Evolutionary conservation across 768 basidiomycete species (phyloP).

Genomic region (Pisolithus tinctorius): DNA sequence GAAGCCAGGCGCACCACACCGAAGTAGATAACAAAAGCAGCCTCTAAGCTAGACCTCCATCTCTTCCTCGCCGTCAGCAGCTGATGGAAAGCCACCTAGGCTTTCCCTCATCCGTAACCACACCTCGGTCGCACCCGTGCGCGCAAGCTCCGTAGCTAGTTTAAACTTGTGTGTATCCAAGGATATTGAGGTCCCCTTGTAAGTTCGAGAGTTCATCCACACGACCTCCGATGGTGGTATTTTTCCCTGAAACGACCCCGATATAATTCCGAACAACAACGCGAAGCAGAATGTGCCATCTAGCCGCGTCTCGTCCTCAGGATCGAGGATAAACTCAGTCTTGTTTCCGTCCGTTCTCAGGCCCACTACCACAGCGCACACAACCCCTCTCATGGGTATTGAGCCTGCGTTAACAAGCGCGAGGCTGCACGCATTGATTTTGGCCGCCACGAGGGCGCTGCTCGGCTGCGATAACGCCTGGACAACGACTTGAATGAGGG

Average conservation of each 20-base stretch:
- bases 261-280: constrained; percentile 41
- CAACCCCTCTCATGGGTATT: constrained; percentile 68
- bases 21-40: no score
- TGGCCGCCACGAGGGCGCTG: constrained; percentile 48
- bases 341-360: constrained; percentile 13
- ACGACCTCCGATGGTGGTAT: constrained; percentile 23
- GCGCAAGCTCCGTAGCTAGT: constrained; percentile 44
- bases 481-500: constrained; percentile 71
- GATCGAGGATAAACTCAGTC: constrained; percentile 43
- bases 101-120: constrained; percentile 44
- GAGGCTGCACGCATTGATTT: constrained; percentile 65
- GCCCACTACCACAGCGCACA: constrained; percentile 61
- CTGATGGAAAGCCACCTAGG: constrained; percentile 18
- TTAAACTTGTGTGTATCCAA: constrained; percentile 38
- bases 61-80: constrained; percentile 30
- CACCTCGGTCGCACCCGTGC: constrained; percentile 37
- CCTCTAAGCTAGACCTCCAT: constrained; percentile 31
- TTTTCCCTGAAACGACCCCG: not conserved
- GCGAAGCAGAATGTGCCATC: constrained; percentile 60
- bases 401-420: constrained; percentile 66
- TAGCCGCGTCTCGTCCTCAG: constrained; percentile 34
- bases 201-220: constrained; percentile 18
- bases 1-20: not conserved
- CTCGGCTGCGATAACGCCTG: constrained; percentile 42
- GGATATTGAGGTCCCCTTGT: constrained; percentile 7